phyloP scores from a whole-genome alignment of 176 grass and related monocot genomes.

The Melocanna baccifera region DNA sequence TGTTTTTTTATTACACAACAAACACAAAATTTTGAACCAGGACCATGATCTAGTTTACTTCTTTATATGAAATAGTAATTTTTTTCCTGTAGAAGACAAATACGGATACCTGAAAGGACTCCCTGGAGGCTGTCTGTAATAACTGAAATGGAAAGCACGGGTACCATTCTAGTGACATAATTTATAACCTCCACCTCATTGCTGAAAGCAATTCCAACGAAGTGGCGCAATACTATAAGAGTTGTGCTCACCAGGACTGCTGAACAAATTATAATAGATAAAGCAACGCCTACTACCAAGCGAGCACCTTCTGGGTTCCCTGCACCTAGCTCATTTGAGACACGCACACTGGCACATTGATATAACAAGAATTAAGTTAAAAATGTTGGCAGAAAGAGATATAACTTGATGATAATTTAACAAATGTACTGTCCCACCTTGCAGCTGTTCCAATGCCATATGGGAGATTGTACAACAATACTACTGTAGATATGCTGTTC shows the following conservation, averaged over 20 bases:
- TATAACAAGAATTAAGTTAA: neutral
- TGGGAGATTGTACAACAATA: constrained; percentile 51
- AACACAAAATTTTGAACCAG: neutral
- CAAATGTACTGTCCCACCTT: constrained; percentile 33
- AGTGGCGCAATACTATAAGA: constrained; percentile 37
- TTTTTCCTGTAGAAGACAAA: neutral
- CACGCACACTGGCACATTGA: constrained; percentile 35
- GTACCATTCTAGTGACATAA: constrained; percentile 55
- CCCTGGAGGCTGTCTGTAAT: constrained; percentile 56
- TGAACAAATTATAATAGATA: constrained; percentile 35
- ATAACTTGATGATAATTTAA: neutral
- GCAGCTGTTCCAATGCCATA: constrained; percentile 59
- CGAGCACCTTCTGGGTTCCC: constrained; percentile 48
- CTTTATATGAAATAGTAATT: neutral
- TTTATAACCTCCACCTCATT: constrained; percentile 53
- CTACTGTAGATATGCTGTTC: constrained; percentile 48
- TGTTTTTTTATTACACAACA: neutral
- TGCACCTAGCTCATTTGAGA: constrained; percentile 74
- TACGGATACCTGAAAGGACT: constrained; percentile 53
- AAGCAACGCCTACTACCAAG: constrained; percentile 36
- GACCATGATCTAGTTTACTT: neutral
- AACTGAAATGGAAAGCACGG: constrained; percentile 47
- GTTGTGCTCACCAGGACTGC: constrained; percentile 35
- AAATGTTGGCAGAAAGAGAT: neutral
- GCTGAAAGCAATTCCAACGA: constrained; percentile 60